phyloP scores from a whole-genome alignment of 2,329 filamentous ascomycete genomes.

The Alternaria dauci region DNA sequence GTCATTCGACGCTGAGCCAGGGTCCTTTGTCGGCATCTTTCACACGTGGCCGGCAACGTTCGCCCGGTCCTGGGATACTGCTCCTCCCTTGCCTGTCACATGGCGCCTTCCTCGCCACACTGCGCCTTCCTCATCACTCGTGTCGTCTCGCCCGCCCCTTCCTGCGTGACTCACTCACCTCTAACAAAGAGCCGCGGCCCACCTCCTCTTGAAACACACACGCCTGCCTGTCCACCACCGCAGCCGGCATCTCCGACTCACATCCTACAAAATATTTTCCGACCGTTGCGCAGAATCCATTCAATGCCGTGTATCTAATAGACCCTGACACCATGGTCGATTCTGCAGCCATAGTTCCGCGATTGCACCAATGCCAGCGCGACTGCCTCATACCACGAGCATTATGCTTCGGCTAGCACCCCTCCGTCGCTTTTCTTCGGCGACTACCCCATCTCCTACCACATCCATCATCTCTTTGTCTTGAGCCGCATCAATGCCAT shows the following conservation, averaged over 20 bases:
- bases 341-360: not conserved
- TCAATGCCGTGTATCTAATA: not conserved
- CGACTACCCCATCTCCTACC: not conserved
- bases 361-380: not conserved
- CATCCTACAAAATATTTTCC: not conserved
- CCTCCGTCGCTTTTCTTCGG: not conserved
- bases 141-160: not conserved
- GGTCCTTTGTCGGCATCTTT: slow-evolving; percentile 6
- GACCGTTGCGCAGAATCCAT: slow-evolving; percentile 5
- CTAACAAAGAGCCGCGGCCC: slow-evolving; percentile 9
- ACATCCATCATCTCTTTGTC: not conserved
- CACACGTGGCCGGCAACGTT: slow-evolving; percentile 25
- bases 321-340: not conserved
- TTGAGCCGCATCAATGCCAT: not conserved
- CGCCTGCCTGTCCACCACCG: slow-evolving; percentile 21
- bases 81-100: slow-evolving; percentile 5
- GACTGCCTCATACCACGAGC: not conserved
- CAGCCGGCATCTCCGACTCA: slow-evolving; percentile 3
- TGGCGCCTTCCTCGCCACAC: not conserved
- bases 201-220: slow-evolving; percentile 33
- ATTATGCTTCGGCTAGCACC: not conserved
- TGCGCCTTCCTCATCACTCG: not conserved
- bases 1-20: not conserved
- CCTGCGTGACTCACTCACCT: slow-evolving; percentile 6
- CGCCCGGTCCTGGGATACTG: slow-evolving; percentile 1